Percentiles rank a stretch among this genome's conserved stretches.
These are phyloP conservation scores for Dactylis glomerata DNA, from an alignment of 176 grass and related monocot genomes.

Conservation along the genomic window DNA sequence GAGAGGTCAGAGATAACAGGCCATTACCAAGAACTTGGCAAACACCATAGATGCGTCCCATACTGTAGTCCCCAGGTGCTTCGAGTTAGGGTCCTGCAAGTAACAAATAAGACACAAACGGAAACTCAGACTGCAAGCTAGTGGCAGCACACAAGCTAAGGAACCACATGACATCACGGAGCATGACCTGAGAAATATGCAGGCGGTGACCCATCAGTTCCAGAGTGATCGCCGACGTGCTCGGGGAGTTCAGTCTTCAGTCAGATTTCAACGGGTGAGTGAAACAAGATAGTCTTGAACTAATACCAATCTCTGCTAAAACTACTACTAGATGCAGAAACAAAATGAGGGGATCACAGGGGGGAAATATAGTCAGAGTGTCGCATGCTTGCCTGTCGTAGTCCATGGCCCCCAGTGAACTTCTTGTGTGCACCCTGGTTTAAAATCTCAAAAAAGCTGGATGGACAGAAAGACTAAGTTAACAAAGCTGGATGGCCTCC, in stretches of 20 bases:
- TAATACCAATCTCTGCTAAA: too few relatives aligned
- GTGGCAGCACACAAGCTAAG: neutral
- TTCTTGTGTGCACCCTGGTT: too few relatives aligned
- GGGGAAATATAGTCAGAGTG: too few relatives aligned
- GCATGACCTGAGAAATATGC: constrained; percentile 80
- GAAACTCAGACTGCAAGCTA: neutral
- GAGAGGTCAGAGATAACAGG: neutral
- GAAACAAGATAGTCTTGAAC: too few relatives aligned
- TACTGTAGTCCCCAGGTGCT: constrained; percentile 87
- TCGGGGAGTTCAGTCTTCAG: constrained; percentile 79
- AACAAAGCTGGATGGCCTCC: too few relatives aligned
- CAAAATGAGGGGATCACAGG: neutral
- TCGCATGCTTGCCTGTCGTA: constrained; percentile 20
- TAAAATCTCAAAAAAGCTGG: too few relatives aligned
- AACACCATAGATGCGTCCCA: constrained; percentile 99
- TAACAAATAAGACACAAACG: neutral
- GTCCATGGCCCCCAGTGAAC: constrained; percentile 28
- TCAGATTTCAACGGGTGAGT: neutral
- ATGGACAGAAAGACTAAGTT: too few relatives aligned
- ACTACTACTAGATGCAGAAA: neutral
- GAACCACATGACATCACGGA: neutral
- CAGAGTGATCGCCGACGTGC: constrained; percentile 76
- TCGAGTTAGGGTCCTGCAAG: constrained; percentile 88
- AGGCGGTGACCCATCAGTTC: constrained; percentile 74
- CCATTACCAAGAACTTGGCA: constrained; percentile 80